phyloP scores from a whole-genome alignment of 2,329 filamentous ascomycete genomes.

The Aspergillus carbonarius region DNA sequence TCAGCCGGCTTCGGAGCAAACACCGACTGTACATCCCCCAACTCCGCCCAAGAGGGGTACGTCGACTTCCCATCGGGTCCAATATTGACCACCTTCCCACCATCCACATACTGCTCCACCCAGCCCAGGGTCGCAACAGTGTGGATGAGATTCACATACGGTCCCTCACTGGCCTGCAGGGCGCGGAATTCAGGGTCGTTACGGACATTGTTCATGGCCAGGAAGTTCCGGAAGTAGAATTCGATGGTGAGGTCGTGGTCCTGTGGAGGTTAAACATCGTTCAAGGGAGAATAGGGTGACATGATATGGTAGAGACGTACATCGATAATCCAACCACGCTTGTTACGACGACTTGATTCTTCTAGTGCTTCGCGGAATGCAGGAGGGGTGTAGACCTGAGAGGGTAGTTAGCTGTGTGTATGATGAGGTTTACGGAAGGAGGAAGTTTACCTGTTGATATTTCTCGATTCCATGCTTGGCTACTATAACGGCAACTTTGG shows the following conservation, averaged over 20 bases:
- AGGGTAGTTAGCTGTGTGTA: too few species aligned
- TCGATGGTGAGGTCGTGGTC: slow-evolving; percentile 18
- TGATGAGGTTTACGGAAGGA: not conserved
- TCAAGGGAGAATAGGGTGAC: not conserved
- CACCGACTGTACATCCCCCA: not conserved
- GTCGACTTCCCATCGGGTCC: slow-evolving; percentile 1
- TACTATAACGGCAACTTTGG: not conserved
- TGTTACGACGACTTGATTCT: not conserved
- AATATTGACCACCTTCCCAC: slow-evolving; percentile 21
- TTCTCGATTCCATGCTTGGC: not conserved
- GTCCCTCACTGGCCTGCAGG: slow-evolving; percentile 19
- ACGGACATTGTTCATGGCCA: slow-evolving; percentile 11
- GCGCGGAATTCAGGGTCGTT: slow-evolving; percentile 19
- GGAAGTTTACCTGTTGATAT: not conserved
- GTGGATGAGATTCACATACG: slow-evolving; percentile 13
- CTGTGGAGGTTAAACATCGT: not conserved
- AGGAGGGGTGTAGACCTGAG: not conserved
- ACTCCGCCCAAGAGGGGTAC: not conserved
- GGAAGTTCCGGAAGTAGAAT: slow-evolving; percentile 22
- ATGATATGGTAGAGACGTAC: not conserved
- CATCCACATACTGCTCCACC: slow-evolving; percentile 22
- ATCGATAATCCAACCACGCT: not conserved
- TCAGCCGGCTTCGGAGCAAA: not conserved
- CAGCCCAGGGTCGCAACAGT: slow-evolving; percentile 16
- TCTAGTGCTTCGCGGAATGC: not conserved